These are phyloP conservation scores for Agaricus subrufescens DNA, from an alignment of 768 basidiomycete species.

Conservation along the genomic window DNA sequence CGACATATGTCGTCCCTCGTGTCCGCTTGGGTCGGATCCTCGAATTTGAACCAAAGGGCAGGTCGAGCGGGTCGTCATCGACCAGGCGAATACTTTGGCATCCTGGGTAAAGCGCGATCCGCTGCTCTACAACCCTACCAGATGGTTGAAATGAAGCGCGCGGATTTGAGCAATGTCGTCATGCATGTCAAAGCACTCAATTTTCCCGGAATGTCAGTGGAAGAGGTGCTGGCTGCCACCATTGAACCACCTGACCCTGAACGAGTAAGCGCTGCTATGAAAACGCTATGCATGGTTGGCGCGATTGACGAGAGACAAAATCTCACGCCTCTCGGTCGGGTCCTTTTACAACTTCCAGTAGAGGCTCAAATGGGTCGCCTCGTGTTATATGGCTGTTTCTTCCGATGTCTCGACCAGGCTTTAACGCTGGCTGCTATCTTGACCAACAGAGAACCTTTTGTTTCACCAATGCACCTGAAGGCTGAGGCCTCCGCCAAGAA, in stretches of 20 bases:
- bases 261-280: constrained; percentile 77
- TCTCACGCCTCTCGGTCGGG: constrained; percentile 82
- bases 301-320: constrained; percentile 74
- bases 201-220: constrained; percentile 80
- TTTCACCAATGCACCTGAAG: constrained; percentile 76
- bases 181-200: constrained; percentile 96
- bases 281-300: constrained; percentile 77
- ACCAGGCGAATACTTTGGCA: constrained; percentile 86
- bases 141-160: constrained; percentile 92
- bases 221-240: constrained; percentile 77
- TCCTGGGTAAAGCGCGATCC: constrained; percentile 63
- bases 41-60: constrained; percentile 87
- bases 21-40: constrained; percentile 86
- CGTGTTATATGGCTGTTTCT: constrained; percentile 87
- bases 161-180: constrained; percentile 85
- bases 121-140: constrained; percentile 69
- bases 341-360: constrained; percentile 85
- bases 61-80: constrained; percentile 92
- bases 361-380: constrained; percentile 88
- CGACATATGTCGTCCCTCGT: constrained; percentile 86
- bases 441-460: constrained; percentile 86
- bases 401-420: constrained; percentile 85
- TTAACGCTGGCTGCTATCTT: constrained; percentile 90
- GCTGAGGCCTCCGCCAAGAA: constrained; percentile 67
- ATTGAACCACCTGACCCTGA: constrained; percentile 85